Conservation (phyloP, 208 protist genomes). For the Lotmaria passim region DNA sequence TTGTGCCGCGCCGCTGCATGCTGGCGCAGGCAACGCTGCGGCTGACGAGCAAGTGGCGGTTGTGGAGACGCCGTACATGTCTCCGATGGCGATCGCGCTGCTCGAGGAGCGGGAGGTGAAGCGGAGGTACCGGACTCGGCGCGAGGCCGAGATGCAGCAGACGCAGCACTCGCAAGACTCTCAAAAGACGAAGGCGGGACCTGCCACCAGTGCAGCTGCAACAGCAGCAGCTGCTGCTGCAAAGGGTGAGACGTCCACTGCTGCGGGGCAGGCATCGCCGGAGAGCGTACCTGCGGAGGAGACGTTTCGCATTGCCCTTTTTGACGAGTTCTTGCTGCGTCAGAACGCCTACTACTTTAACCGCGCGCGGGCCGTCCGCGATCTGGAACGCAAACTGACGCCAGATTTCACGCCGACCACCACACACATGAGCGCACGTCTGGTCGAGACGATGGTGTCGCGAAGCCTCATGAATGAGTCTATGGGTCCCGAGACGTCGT, state of each 20-base stretch:
- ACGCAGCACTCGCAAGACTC: constrained; percentile 6
- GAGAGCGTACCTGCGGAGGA: neutral
- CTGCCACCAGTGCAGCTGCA: neutral
- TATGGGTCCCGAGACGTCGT: constrained; percentile 29
- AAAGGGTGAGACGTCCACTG: too few species aligned
- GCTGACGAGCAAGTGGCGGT: constrained; percentile 4
- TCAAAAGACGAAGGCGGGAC: neutral
- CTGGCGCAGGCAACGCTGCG: neutral
- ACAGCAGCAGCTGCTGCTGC: too few species aligned
- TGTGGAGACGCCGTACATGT: constrained; percentile 62
- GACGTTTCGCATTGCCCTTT: constrained; percentile 53
- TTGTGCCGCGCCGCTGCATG: neutral
- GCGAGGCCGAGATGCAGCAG: constrained; percentile 20
- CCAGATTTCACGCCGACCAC: constrained; percentile 74
- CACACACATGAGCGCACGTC: constrained; percentile 45
- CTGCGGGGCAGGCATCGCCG: neutral
- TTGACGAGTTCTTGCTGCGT: constrained; percentile 82
- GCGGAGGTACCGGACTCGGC: constrained; percentile 18
- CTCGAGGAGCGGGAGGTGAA: constrained; percentile 31
- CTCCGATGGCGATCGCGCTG: constrained; percentile 63
- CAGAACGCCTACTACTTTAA: constrained; percentile 71
- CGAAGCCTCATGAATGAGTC: constrained; percentile 49
- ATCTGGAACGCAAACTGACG: constrained; percentile 51
- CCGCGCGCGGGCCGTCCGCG: constrained; percentile 42
- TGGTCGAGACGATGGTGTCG: constrained; percentile 63